phyloP scores from a whole-genome alignment of 176 grass and related monocot genomes.

The Triticum monococcum region DNA sequence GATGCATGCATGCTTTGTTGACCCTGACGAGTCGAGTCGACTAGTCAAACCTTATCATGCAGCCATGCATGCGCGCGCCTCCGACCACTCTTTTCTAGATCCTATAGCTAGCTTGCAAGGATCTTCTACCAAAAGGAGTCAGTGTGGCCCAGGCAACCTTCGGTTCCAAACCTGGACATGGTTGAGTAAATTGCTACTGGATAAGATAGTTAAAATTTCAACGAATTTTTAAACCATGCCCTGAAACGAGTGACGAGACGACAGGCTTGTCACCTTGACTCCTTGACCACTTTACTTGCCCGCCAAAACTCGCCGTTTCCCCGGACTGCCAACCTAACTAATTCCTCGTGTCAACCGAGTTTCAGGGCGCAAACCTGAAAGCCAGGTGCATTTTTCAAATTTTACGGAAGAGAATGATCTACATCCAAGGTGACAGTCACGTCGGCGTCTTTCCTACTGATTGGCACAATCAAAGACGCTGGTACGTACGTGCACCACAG shows the following conservation, averaged over 20 bases:
- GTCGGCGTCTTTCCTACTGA: not conserved
- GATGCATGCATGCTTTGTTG: conserved; percentile 1
- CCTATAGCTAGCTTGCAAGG: not conserved
- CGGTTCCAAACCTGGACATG: not conserved
- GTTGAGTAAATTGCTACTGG: too few species aligned
- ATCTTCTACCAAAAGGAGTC: not conserved
- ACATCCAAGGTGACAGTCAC: not conserved
- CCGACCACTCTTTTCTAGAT: not conserved
- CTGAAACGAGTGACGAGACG: too few species aligned
- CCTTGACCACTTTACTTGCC: too few species aligned
- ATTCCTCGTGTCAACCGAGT: not conserved
- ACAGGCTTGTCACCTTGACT: too few species aligned
- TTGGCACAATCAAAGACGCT: conserved; percentile 14
- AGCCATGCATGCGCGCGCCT: not conserved
- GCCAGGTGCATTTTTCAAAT: not conserved
- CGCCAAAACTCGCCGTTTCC: too few species aligned
- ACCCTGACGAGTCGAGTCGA: not conserved
- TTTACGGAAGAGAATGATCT: not conserved
- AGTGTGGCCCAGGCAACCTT: not conserved
- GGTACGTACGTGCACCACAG: not conserved
- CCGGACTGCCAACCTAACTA: too few species aligned
- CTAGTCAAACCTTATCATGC: conserved; percentile 28
- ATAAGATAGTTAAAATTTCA: too few species aligned
- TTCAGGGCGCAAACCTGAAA: not conserved
- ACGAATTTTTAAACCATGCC: too few species aligned